Evolutionary conservation across 2,329 filamentous ascomycete species (phyloP).

Genomic region (Fusarium sulawesiense): DNA sequence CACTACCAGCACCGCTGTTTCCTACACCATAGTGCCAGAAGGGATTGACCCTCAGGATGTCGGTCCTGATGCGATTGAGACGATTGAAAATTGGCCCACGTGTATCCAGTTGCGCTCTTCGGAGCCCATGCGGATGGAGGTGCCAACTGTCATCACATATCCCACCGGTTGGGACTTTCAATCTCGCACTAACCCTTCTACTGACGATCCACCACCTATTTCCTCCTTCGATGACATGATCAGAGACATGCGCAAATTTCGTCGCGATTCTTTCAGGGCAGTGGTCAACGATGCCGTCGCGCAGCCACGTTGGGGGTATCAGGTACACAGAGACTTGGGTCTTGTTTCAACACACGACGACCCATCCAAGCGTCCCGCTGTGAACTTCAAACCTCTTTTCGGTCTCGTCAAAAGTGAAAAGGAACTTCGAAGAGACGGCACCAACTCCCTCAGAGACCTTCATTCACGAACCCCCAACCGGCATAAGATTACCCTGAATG

Average conservation of each 20-base stretch:
- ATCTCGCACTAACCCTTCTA: not conserved
- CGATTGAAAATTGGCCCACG: not conserved
- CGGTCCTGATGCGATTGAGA: not conserved
- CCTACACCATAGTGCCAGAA: not conserved
- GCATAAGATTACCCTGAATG: not conserved
- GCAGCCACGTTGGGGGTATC: constrained; percentile 3
- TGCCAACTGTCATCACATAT: not conserved
- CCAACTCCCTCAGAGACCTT: not conserved
- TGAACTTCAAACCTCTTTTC: not conserved
- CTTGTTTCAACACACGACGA: not conserved
- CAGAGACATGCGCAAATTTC: not conserved
- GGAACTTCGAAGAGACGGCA: not conserved
- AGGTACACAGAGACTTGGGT: not conserved
- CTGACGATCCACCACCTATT: not conserved
- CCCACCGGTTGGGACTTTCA: not conserved
- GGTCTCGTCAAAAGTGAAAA: not conserved
- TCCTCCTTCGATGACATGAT: not conserved
- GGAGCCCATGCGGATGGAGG: not conserved
- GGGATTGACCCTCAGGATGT: not conserved
- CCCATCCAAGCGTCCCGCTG: not conserved
- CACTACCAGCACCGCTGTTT: not conserved
- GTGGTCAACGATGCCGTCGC: not conserved
- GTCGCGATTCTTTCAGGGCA: not conserved
- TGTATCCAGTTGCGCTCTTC: not conserved
- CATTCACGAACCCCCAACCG: not conserved